A percentile compares a stretch with the other conserved stretches of the same genome.
phyloP scores from a whole-genome alignment of 495 filamentous ascomycete species.

The Mycothermus thermophilus region DNA sequence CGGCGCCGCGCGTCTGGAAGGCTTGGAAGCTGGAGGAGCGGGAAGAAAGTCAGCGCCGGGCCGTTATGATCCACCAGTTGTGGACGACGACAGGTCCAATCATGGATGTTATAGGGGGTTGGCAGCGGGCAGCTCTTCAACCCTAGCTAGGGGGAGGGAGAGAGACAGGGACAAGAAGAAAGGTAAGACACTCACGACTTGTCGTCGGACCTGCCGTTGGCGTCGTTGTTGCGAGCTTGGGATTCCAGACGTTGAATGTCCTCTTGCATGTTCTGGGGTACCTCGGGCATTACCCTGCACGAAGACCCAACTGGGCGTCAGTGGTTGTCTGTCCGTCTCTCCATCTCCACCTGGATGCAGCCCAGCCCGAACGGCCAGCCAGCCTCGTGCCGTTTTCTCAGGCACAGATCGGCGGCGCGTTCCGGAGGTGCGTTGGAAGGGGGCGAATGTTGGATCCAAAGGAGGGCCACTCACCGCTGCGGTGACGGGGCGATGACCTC shows the following conservation, averaged over 20 bases:
- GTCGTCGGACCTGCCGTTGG: no score
- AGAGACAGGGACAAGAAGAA: no score
- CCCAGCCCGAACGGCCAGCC: no score
- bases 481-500: conserved; percentile 55
- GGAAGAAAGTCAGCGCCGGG: conserved; percentile 13
- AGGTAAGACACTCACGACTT: no score
- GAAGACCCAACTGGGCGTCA: no score
- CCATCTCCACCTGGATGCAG: no score
- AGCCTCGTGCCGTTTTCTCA: no score
- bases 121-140: conserved; percentile 6
- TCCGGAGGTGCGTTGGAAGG: conserved; percentile 1
- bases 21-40: conserved; percentile 35
- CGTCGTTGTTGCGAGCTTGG: conserved; percentile 44
- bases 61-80: conserved; percentile 11
- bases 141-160: no score
- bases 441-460: not conserved
- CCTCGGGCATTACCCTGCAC: conserved; percentile 44
- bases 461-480: conserved; percentile 56
- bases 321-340: no score
- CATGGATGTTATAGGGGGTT: conserved; percentile 1
- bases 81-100: conserved; percentile 3
- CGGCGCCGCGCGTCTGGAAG: conserved; percentile 23
- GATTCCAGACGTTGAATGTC: conserved; percentile 81
- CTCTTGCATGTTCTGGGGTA: conserved; percentile 71
- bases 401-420: no score